These are phyloP conservation scores for Brassica rapa DNA, from an alignment of 345 rosid genomes.

Conservation along the genomic window DNA sequence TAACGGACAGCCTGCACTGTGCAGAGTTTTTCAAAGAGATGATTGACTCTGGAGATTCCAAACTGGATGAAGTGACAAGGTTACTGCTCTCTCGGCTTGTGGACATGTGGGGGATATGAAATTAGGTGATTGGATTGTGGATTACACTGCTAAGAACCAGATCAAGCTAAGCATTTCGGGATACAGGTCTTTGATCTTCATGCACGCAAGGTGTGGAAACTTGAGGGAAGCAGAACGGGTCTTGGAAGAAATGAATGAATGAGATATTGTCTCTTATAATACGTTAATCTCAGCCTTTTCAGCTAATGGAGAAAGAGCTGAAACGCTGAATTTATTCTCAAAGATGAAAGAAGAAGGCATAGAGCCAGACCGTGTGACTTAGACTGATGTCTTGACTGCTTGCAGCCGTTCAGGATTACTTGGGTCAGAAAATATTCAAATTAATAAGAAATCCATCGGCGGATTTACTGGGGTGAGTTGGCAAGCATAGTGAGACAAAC, in stretches of 20 bases:
- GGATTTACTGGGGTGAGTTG: slow-evolving; percentile 42
- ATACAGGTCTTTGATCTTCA: slow-evolving; percentile 47
- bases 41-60: slow-evolving; percentile 23
- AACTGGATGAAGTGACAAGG: slow-evolving; percentile 51
- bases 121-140: slow-evolving; percentile 42
- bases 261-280: slow-evolving; percentile 46
- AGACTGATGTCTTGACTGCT: slow-evolving; percentile 44
- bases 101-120: slow-evolving; percentile 51
- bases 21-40: slow-evolving; percentile 45
- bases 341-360: slow-evolving; percentile 42
- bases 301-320: slow-evolving; percentile 45
- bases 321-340: slow-evolving; percentile 34
- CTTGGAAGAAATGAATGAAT: slow-evolving; percentile 38
- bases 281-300: slow-evolving; percentile 50
- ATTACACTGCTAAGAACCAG: slow-evolving; percentile 30
- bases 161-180: slow-evolving; percentile 46
- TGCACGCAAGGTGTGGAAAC: slow-evolving; percentile 48
- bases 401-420: slow-evolving; percentile 55
- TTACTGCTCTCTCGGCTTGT: slow-evolving; percentile 49
- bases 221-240: slow-evolving; percentile 41
- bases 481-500: neutral
- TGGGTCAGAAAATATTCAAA: slow-evolving; percentile 34
- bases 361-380: slow-evolving; percentile 47
- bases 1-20: slow-evolving; percentile 49
- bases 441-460: slow-evolving; percentile 27